phyloP scores from a whole-genome alignment of 345 rosid genomes.

The Pistacia vera region DNA sequence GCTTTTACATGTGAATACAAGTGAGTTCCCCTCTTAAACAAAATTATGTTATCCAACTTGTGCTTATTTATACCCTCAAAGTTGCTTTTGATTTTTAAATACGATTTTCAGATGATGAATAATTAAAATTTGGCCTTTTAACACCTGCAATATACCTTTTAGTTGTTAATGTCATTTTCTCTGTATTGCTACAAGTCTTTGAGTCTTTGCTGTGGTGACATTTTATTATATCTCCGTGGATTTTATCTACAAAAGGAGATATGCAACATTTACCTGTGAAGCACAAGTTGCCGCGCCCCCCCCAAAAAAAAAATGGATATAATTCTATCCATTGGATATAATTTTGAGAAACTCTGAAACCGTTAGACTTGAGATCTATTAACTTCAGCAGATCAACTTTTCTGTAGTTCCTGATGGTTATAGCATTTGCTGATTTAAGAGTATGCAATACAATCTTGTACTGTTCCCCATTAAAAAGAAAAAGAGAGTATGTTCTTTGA shows the following conservation, averaged over 20 bases:
- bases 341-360: neutral
- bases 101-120: neutral
- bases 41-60: constrained; percentile 2
- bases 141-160: neutral
- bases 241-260: neutral
- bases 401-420: neutral
- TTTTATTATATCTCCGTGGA: neutral
- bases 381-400: neutral
- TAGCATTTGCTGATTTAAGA: neutral
- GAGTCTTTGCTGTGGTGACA: neutral
- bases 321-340: neutral
- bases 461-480: no score
- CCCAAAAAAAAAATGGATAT: neutral
- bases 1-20: constrained; percentile 90
- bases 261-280: neutral
- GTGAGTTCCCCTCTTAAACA: constrained; percentile 43
- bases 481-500: neutral
- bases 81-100: neutral
- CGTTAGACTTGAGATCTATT: neutral
- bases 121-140: neutral
- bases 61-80: neutral
- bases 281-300: no score
- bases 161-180: constrained; percentile 1
- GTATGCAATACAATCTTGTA: no score
- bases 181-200: neutral